Percentiles rank a stretch among this genome's conserved stretches.
phyloP scores from a whole-genome alignment of 805 yeast genomes.

The Candida sonorensis region DNA sequence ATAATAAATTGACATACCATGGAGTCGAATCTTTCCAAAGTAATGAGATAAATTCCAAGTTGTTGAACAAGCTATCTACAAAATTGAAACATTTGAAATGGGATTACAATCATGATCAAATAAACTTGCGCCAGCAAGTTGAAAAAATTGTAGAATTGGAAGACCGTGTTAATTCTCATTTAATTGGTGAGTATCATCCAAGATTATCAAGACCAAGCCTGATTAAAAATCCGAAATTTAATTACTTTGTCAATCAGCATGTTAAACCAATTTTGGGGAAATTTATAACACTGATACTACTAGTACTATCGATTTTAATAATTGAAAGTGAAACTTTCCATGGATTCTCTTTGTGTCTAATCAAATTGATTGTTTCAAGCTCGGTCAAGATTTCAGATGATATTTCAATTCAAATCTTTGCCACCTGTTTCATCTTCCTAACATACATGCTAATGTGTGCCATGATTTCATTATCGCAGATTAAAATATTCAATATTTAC shows the following conservation, averaged over 20 bases:
- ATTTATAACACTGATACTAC: constrained; percentile 35
- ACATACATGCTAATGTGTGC: constrained; percentile 67
- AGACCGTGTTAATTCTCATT: constrained; percentile 45
- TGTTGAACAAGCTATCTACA: constrained; percentile 45
- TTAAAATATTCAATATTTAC: constrained; percentile 69
- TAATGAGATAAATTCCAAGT: constrained; percentile 32
- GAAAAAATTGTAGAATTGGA: constrained; percentile 45
- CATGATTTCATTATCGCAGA: constrained; percentile 55
- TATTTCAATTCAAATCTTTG: constrained; percentile 26
- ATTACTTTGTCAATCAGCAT: constrained; percentile 34
- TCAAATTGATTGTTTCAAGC: constrained; percentile 36
- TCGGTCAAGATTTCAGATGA: constrained; percentile 17
- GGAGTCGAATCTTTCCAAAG: constrained; percentile 19
- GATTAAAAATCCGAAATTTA: constrained; percentile 33
- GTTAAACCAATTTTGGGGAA: constrained; percentile 41
- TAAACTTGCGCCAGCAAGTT: constrained; percentile 49
- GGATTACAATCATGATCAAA: constrained; percentile 45
- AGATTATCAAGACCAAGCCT: constrained; percentile 13
- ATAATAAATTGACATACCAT: constrained; percentile 16
- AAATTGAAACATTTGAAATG: constrained; percentile 46
- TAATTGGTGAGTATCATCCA: constrained; percentile 24
- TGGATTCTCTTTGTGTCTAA: constrained; percentile 56
- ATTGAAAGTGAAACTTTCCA: constrained; percentile 73
- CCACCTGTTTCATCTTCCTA: constrained; percentile 39
- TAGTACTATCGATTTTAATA: constrained; percentile 41